phyloP scores from a whole-genome alignment of 176 grass and related monocot genomes.

The Stipa capillata region DNA sequence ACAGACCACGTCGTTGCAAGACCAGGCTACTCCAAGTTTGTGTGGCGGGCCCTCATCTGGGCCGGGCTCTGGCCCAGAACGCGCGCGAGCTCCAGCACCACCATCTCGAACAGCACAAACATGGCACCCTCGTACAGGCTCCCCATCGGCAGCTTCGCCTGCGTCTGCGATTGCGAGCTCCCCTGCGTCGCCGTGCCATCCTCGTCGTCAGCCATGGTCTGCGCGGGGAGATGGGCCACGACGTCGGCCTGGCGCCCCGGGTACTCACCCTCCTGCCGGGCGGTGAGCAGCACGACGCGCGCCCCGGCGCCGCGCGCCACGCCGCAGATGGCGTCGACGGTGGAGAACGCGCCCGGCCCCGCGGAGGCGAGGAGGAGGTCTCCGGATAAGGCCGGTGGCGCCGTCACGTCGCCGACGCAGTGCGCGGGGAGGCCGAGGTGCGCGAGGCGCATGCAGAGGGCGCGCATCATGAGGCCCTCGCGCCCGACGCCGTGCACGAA shows the following conservation, averaged over 20 bases:
- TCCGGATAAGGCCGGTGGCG: conserved; percentile 16
- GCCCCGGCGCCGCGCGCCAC: conserved; percentile 47
- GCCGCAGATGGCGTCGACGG: conserved; percentile 79
- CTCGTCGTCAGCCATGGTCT: conserved; percentile 77
- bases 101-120: conserved; percentile 99
- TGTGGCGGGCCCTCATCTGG: conserved; percentile 64
- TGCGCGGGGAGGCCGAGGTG: conserved; percentile 69
- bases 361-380: conserved; percentile 82
- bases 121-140: conserved; percentile 84
- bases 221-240: conserved; percentile 55
- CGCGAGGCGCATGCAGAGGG: conserved; percentile 89
- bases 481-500: conserved; percentile 92
- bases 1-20: too few relatives aligned
- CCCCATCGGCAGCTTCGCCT: conserved; percentile 82
- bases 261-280: conserved; percentile 23
- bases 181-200: neutral
- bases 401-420: conserved; percentile 66
- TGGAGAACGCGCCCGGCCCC: conserved; percentile 73
- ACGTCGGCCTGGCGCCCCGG: conserved; percentile 43
- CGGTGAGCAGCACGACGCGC: conserved; percentile 73
- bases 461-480: conserved; percentile 93
- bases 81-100: conserved; percentile 47
- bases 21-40: conserved; percentile 40
- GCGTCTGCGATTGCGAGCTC: neutral
- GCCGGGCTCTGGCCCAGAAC: conserved; percentile 40